Conservation (phyloP, 108 stramenopile species). For the Nitzschia sp. region DNA sequence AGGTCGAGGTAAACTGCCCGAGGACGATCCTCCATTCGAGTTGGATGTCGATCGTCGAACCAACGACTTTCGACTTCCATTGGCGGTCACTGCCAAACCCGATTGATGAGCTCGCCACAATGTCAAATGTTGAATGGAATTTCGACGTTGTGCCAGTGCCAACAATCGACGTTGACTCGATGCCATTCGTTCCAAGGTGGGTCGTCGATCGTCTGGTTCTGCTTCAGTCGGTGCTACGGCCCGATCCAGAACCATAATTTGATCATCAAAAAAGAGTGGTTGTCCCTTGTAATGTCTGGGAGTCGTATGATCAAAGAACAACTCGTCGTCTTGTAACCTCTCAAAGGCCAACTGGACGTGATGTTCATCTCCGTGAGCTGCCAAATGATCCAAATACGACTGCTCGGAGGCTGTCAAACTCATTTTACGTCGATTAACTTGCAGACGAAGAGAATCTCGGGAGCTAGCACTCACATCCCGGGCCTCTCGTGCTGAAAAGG, state of each 20-base stretch:
- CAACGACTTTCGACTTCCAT: conserved; percentile 25
- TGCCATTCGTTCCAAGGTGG: neutral
- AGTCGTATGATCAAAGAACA: conserved; percentile 46
- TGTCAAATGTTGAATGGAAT: conserved; percentile 4
- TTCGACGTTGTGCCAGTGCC: conserved; percentile 37
- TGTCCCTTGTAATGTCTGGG: conserved; percentile 16
- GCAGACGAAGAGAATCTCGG: conserved; percentile 23
- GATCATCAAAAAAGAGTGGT: neutral
- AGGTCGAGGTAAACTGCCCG: neutral
- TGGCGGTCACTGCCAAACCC: conserved; percentile 40
- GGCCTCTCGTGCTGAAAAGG: neutral
- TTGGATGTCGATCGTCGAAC: conserved; percentile 17
- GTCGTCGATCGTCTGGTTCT: neutral
- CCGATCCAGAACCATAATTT: neutral
- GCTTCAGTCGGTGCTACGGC: neutral
- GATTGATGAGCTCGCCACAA: conserved; percentile 60
- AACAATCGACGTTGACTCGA: conserved; percentile 27
- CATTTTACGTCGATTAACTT: conserved; percentile 26
- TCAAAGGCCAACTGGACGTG: conserved; percentile 41
- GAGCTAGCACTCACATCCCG: conserved; percentile 5
- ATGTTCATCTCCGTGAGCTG: conserved; percentile 36
- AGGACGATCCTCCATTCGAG: neutral
- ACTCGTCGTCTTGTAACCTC: conserved; percentile 34
- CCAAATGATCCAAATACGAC: conserved; percentile 39
- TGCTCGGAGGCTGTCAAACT: conserved; percentile 40